Evolutionary conservation across 495 filamentous ascomycete genomes (phyloP), one percentile per base, ranked within the genome.

Genomic region (Tetracladium setigerum): DNA sequence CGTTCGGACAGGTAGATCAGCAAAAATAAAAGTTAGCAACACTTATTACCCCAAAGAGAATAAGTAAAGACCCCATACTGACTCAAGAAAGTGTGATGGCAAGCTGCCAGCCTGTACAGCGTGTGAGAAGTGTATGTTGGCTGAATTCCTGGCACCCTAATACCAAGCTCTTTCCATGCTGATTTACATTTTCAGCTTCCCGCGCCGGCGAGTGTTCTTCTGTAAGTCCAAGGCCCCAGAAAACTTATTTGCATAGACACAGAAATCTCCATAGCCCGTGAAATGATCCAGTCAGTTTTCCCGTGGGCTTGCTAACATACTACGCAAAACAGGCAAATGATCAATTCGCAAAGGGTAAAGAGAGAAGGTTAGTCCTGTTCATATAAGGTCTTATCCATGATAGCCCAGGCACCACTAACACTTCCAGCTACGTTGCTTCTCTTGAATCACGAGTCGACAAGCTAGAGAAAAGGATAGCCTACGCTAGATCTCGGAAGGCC

Each of bases 101-200:
- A 95, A 95, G 61, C 72, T 97, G 14, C 91, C 91, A 12, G 86
- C 89, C 15, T 97, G 91, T 60, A 89, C 87, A 13, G 89, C 91
- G 17, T 95, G 91, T 57, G 90, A 95, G 61, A 85, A 84, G 60
- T 83, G 22, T 27, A 27, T 27, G 7, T 27, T 27, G 22, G 7
- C 3, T 3, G 22, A 27, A 3, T 7, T 27, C 22, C 22, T n/a
- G n/a, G n/a, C n/a, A n/a, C n/a, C n/a, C n/a, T n/a, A n/a, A 27
- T 27, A 3, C 7, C 22, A 27, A 27, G 7, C 22, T 7, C 22
- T 7, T 27, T 27, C 22, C 3, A 27, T 27, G 22, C 22, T 27
- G 7, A 27, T 27, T 27, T 3, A 3, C 22, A 27, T 27, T 7
- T 27, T 27, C 22, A 27, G 22, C 84, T 7, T 86, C 86, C 34